These are phyloP conservation scores for Podospora anserina DNA, from an alignment of 495 filamentous ascomycete genomes.

Conservation along the genomic window DNA sequence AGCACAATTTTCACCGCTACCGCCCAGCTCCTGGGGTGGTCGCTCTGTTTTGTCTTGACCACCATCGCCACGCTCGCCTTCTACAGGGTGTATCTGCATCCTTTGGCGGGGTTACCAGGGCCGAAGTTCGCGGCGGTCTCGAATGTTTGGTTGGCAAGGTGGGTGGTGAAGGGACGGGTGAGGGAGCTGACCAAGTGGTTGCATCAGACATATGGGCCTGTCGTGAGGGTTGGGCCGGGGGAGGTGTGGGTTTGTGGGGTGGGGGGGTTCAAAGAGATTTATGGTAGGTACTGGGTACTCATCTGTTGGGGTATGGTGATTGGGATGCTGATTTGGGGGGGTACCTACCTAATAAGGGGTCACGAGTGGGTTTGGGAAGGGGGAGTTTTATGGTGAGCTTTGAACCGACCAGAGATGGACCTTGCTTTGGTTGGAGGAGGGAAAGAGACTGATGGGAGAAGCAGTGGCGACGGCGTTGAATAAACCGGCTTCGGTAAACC, in stretches of 20 bases:
- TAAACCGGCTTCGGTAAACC: constrained; percentile 22
- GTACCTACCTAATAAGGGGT: constrained; percentile 17
- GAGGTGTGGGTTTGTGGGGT: constrained; percentile 50
- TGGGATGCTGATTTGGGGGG: background rate
- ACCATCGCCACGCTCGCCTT: background rate
- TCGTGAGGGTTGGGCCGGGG: constrained; percentile 57
- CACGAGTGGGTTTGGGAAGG: constrained; percentile 35
- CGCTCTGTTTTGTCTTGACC: background rate
- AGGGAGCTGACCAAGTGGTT: constrained; percentile 34
- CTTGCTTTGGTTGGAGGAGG: background rate
- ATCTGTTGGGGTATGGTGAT: background rate
- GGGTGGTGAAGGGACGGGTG: constrained; percentile 33
- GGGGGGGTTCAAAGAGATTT: constrained; percentile 42
- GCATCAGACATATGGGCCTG: constrained; percentile 50
- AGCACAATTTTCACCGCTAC: background rate
- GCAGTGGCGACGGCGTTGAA: constrained; percentile 32
- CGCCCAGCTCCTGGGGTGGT: background rate
- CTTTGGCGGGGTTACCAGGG: constrained; percentile 35
- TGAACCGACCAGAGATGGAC: no score
- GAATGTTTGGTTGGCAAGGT: constrained; percentile 37
- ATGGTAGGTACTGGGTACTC: constrained; percentile 28
- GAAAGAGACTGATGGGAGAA: background rate
- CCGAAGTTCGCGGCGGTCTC: constrained; percentile 38
- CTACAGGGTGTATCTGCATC: constrained; percentile 35
- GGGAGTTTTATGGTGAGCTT: constrained; percentile 38